phyloP scores from a whole-genome alignment of 2,329 filamentous ascomycete genomes.

The Phialocephala subalpina region DNA sequence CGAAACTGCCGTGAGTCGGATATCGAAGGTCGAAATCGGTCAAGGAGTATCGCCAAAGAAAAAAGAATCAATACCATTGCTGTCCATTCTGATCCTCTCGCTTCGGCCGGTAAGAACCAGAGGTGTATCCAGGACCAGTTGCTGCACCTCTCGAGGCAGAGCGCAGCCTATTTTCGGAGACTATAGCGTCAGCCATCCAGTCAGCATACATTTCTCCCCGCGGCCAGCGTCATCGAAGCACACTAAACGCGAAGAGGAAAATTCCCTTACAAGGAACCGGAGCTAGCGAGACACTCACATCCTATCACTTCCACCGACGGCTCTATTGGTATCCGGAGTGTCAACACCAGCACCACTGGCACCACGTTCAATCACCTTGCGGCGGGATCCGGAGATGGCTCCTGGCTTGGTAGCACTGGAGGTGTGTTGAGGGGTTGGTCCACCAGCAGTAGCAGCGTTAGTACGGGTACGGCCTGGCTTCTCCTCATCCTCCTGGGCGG shows the following conservation, averaged over 20 bases:
- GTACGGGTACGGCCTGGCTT: conserved; percentile 75
- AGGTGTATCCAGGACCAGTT: conserved; percentile 51
- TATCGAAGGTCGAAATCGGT: conserved; percentile 38
- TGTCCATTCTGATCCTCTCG: conserved; percentile 54
- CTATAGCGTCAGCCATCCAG: conserved; percentile 83
- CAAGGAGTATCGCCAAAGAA: conserved; percentile 39
- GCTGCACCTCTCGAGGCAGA: conserved; percentile 78
- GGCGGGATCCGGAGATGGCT: conserved; percentile 78
- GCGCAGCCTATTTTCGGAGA: conserved; percentile 86
- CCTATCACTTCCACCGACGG: conserved; percentile 84
- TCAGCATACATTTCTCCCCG: conserved; percentile 74
- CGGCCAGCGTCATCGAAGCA: conserved; percentile 77
- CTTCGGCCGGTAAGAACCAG: conserved; percentile 59
- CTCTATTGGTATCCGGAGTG: conserved; percentile 76
- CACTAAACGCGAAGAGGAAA: conserved; percentile 86
- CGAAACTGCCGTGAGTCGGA: conserved; percentile 39
- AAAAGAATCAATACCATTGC: conserved; percentile 45
- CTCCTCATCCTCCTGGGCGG: conserved; percentile 76
- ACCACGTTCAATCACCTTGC: conserved; percentile 82
- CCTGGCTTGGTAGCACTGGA: conserved; percentile 73
- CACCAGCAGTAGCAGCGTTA: conserved; percentile 69
- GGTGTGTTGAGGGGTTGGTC: conserved; percentile 57
- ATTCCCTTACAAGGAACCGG: conserved; percentile 81
- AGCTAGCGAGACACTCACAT: conserved; percentile 83
- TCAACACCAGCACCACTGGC: conserved; percentile 62